phyloP scores from a whole-genome alignment of 2,329 filamentous ascomycete species.

The Phialophora tarda region DNA sequence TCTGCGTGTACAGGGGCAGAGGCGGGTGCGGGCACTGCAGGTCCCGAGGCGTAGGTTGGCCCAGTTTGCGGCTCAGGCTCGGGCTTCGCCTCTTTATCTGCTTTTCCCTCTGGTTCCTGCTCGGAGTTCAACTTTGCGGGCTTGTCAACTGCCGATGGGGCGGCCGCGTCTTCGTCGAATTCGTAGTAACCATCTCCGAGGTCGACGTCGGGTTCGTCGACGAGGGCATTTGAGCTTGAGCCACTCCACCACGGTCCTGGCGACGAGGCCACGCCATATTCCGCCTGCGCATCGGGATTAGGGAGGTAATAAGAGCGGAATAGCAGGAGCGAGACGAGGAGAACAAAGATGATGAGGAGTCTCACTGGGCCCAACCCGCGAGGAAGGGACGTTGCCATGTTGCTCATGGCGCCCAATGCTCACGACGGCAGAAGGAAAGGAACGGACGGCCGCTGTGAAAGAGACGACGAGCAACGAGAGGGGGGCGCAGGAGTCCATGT shows the following conservation, averaged over 20 bases:
- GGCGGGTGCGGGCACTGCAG: slow-evolving; percentile 1
- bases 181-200: slow-evolving; percentile 9
- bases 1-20: background rate
- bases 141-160: background rate
- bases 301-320: slow-evolving; percentile 33
- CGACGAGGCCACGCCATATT: slow-evolving; percentile 7
- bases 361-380: slow-evolving; percentile 27
- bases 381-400: slow-evolving; percentile 32
- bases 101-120: slow-evolving; percentile 1
- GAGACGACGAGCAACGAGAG: background rate
- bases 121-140: background rate
- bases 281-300: slow-evolving; percentile 8
- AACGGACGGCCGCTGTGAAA: background rate
- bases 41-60: background rate
- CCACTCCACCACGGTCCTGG: slow-evolving; percentile 18
- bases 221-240: background rate
- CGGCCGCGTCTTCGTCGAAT: background rate
- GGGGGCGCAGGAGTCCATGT: slow-evolving; percentile 3
- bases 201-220: slow-evolving; percentile 23
- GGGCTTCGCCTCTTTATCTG: background rate
- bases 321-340: slow-evolving; percentile 27
- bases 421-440: slow-evolving; percentile 2
- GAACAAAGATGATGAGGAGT: slow-evolving; percentile 25
- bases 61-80: slow-evolving; percentile 4
- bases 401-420: slow-evolving; percentile 5